Base-by-base conservation (phyloP, 768 basidiomycete species). In the Trametes cingulata region DNA sequence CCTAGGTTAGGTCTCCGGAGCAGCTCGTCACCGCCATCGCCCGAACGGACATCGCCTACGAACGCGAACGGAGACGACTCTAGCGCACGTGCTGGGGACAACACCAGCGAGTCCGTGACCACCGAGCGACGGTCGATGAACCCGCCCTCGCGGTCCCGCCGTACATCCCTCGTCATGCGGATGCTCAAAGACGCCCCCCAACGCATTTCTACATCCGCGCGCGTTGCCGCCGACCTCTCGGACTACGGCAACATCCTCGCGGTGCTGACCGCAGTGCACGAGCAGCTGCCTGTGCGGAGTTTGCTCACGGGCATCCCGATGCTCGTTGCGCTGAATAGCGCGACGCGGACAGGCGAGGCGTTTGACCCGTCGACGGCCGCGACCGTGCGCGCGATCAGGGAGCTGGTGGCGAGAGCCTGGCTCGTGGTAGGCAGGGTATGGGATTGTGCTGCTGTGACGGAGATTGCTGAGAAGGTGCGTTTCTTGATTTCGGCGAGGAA, bases 291-390 rank as follows among this genome's bases (percentile, higher is more conserved):
- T 1, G 74, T 88, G 25, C 84, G 88, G 41, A 89, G 86, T 2
- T 66, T 96, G 40, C 74, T 94, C 17, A 85, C 86, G 2, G 91
- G 93, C 20, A 74, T 92, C 35, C 94, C 95, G 5, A 94, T 97
- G 91, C 73, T 97, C 25, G 69, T 92, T n/a, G 86, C 90, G 1
- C 72, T 96, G 50, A 84, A 91, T 56, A 72, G 67, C 7, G 82
- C 82, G 10, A 75, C 82, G 3, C 77, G 77, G 35, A 65, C 77
- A 25, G 76, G 77, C n/a, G 75, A 78, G 17, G 67, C 69, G 12
- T 72, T 75, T 33, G 77, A 82, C 60, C 22, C 57, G 8, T 53
- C 68, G 45, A 71, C 72, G n/a, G 70, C 69, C 25, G 68, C 74
- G 20, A 83, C 85, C 60, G 75, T 78, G 24, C 76, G 72, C 56